Percentiles rank a stretch among this genome's conserved stretches.
These are phyloP conservation scores for Monosporascus ibericus DNA, from an alignment of 2,329 filamentous ascomycete genomes.

Conservation along the genomic window DNA sequence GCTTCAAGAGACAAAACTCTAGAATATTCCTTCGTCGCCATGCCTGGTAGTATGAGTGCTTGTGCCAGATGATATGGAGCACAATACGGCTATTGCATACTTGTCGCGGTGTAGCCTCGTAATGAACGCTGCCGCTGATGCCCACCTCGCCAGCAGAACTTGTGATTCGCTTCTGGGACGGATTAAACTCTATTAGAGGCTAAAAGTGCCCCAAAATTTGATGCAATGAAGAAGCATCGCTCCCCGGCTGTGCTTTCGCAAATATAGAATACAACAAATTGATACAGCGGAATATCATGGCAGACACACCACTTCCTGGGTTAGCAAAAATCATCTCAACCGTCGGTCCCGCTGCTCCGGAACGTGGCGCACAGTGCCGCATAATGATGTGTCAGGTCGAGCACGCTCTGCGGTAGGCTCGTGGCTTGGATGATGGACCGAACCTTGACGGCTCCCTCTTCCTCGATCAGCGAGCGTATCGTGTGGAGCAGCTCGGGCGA, in stretches of 20 bases:
- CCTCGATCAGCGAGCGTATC: slow-evolving; percentile 89
- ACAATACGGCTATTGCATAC: too few relatives aligned
- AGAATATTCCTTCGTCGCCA: too few relatives aligned
- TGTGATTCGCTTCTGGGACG: not conserved
- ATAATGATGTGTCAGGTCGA: slow-evolving; percentile 94
- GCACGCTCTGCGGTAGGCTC: slow-evolving; percentile 83
- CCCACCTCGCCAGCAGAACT: too few relatives aligned
- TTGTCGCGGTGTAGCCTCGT: too few relatives aligned
- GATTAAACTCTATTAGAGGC: not conserved
- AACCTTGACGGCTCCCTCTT: slow-evolving; percentile 95
- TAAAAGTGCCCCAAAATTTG: not conserved
- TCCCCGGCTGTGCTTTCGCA: not conserved
- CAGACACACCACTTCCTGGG: not conserved
- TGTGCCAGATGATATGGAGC: too few relatives aligned
- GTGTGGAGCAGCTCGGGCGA: slow-evolving; percentile 84
- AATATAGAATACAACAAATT: not conserved
- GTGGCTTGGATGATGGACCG: slow-evolving; percentile 96
- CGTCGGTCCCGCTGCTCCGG: slow-evolving; percentile 86
- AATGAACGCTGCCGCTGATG: too few relatives aligned
- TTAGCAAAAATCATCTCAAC: slow-evolving; percentile 32
- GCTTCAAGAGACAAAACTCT: too few relatives aligned
- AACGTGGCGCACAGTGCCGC: slow-evolving; percentile 92
- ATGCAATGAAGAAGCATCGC: too few relatives aligned
- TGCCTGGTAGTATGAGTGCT: too few relatives aligned
- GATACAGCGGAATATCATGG: slow-evolving; percentile 1